A percentile compares a stretch with the other conserved stretches of the same genome.
These are phyloP conservation scores for Magnusiomyces tetraspermus DNA, from an alignment of 1,139 yeast genomes.

Conservation along the genomic window DNA sequence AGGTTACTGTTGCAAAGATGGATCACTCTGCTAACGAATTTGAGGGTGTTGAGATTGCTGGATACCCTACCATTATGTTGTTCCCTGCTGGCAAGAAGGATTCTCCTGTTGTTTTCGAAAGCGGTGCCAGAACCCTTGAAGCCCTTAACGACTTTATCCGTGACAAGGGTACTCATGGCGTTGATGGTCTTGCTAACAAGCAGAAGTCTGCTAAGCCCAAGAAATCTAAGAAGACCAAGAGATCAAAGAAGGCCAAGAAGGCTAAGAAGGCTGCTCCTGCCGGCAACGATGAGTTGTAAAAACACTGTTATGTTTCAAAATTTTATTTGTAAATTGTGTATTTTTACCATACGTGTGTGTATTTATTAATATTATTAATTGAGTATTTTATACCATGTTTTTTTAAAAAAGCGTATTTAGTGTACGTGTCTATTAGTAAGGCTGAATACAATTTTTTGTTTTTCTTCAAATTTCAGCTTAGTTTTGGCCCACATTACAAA, in stretches of 20 bases:
- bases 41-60: conserved; percentile 59
- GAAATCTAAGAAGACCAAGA: conserved; percentile 18
- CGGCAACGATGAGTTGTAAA: conserved; percentile 17
- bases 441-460: too few relatives aligned
- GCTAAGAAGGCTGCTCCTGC: conserved; percentile 12
- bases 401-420: too few relatives aligned
- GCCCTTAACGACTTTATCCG: conserved; percentile 60
- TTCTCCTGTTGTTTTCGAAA: conserved; percentile 55
- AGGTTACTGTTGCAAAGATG: conserved; percentile 71
- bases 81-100: conserved; percentile 87
- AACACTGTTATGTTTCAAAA: background rate
- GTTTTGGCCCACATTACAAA: too few relatives aligned
- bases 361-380: too few relatives aligned
- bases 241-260: conserved; percentile 15
- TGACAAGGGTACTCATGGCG: conserved; percentile 49
- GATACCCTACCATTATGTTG: conserved; percentile 88
- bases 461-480: too few relatives aligned
- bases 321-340: background rate
- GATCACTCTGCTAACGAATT: conserved; percentile 90
- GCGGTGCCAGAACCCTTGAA: conserved; percentile 66
- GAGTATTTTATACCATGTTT: too few relatives aligned
- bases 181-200: conserved; percentile 40
- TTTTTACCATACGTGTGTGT: too few relatives aligned
- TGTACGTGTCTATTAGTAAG: too few relatives aligned
- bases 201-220: conserved; percentile 32